phyloP scores from a whole-genome alignment of 2,329 filamentous ascomycete genomes.

The Graphilbum ipis-grandicollis region DNA sequence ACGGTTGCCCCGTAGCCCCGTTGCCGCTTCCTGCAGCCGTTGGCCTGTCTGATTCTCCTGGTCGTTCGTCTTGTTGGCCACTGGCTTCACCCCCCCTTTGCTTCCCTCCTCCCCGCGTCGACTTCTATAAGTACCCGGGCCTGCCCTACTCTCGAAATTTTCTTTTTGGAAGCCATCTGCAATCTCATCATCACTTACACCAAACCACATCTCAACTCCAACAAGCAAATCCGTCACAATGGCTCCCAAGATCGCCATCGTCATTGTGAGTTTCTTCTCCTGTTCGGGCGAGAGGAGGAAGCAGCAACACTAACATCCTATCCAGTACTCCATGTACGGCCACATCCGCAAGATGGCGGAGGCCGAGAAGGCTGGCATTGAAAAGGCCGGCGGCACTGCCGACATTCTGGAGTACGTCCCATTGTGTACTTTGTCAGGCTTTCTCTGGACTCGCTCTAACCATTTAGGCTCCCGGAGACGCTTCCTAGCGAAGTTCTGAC shows the following conservation, averaged over 20 bases:
- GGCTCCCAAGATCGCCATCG: conserved; percentile 83
- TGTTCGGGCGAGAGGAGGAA: too few species aligned
- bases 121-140: too few species aligned
- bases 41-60: too few species aligned
- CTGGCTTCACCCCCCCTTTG: too few species aligned
- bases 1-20: too few species aligned
- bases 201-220: not conserved
- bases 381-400: conserved; percentile 65
- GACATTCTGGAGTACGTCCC: conserved; percentile 58
- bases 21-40: too few species aligned
- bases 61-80: too few species aligned
- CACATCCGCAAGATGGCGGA: conserved; percentile 73
- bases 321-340: conserved; percentile 83
- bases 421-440: not conserved
- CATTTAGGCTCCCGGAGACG: conserved; percentile 58
- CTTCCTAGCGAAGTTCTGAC: conserved; percentile 63
- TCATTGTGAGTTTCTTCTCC: conserved; percentile 47
- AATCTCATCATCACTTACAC: too few species aligned
- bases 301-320: not conserved
- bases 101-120: too few species aligned
- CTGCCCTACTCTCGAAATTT: too few species aligned
- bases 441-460: not conserved
- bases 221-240: conserved; percentile 30
- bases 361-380: conserved; percentile 80
- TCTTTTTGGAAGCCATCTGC: too few species aligned